Percentiles rank a stretch among this genome's conserved stretches.
phyloP scores from a whole-genome alignment of 2,329 filamentous ascomycete genomes.

The Talaromyces sp. region DNA sequence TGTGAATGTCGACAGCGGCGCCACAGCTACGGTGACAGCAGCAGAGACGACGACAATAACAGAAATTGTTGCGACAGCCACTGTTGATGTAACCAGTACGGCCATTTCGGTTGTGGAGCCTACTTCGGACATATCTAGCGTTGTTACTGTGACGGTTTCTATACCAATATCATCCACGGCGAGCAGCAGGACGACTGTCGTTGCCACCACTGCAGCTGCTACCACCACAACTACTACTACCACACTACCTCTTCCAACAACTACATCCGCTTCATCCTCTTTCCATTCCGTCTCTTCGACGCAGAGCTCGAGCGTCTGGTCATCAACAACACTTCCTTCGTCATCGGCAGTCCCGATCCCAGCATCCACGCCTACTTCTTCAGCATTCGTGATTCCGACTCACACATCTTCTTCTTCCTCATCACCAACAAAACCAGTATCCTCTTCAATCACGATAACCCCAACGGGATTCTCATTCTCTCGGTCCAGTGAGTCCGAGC shows the following conservation, averaged over 20 bases:
- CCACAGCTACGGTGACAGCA: constrained; percentile 3
- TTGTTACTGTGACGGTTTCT: constrained; percentile 10
- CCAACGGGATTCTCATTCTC: neutral
- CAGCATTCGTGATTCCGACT: neutral
- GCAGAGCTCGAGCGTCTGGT: neutral
- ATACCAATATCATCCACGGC: neutral
- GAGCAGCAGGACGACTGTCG: neutral
- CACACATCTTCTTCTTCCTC: neutral
- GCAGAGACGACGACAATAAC: constrained; percentile 8
- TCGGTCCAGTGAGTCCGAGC: neutral
- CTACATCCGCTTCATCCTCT: neutral
- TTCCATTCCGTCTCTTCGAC: neutral
- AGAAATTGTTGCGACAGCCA: constrained; percentile 8
- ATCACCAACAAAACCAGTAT: neutral
- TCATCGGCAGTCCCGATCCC: neutral
- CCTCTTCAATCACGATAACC: neutral
- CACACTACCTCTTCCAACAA: neutral
- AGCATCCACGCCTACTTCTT: neutral
- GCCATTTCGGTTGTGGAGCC: constrained; percentile 10
- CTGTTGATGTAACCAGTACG: constrained; percentile 9
- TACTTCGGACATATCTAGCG: neutral
- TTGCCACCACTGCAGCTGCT: neutral
- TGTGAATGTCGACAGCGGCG: constrained; percentile 28
- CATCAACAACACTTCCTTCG: neutral
- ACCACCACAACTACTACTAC: neutral